Conservation (phyloP, 345 rosid species). For the Bruguiera sexangula region DNA sequence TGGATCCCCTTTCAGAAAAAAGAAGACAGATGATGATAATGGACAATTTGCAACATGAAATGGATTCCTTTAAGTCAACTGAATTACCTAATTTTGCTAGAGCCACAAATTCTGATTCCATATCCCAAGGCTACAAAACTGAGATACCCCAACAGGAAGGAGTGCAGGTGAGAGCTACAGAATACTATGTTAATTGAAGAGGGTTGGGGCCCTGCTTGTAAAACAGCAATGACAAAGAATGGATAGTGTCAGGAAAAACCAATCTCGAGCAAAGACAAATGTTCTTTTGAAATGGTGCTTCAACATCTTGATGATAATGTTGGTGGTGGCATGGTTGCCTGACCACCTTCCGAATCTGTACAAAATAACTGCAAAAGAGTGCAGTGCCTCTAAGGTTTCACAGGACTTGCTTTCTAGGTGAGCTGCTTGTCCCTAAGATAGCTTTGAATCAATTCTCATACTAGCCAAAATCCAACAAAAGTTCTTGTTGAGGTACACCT, state of each 20-base stretch:
- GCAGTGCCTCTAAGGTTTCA: too few relatives aligned
- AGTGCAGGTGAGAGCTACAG: background rate
- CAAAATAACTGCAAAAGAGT: too few relatives aligned
- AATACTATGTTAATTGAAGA: background rate
- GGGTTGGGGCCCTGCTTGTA: background rate
- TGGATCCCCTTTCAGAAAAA: conserved; percentile 73
- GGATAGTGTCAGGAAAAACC: too few relatives aligned
- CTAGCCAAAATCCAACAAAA: too few relatives aligned
- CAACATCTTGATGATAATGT: too few relatives aligned
- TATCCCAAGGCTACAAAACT: background rate
- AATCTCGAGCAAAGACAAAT: too few relatives aligned
- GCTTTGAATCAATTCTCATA: background rate
- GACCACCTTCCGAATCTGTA: too few relatives aligned
- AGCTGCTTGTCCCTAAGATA: too few relatives aligned
- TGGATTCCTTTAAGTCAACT: background rate
- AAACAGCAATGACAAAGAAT: background rate
- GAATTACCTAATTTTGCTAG: background rate
- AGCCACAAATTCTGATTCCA: background rate
- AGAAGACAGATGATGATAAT: conserved; percentile 67
- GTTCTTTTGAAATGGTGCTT: too few relatives aligned
- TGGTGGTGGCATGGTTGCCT: too few relatives aligned
- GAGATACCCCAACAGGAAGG: background rate
- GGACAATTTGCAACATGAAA: conserved; percentile 56
- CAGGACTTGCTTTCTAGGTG: too few relatives aligned
- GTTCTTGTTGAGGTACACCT: too few relatives aligned